Evolutionary conservation across 2,329 filamentous ascomycete genomes (phyloP), one percentile per base, ranked within the genome.

Genomic region (Cladophialophora immunda): DNA sequence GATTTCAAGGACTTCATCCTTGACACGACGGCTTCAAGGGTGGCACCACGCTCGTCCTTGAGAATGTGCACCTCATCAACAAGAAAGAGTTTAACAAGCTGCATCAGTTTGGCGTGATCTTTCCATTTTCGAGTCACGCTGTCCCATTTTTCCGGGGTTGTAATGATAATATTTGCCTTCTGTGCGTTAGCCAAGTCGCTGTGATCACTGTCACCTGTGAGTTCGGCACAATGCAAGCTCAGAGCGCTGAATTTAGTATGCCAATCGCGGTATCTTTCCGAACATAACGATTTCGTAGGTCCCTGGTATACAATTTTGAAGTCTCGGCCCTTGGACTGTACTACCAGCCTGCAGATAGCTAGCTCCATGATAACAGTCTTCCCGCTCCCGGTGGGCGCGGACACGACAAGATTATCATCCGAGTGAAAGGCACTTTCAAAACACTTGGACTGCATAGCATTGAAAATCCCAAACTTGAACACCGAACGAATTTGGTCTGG

Each of bases 71-170:
- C 92, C 75, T 97, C 92, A 72, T 97, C 92, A 64, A 97, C 93
- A 22, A 97, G 84, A 68, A 95, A 92, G 0, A 97, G 80, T 67
- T 90, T 91, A 54, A 96, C 87, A 68, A 94, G 83, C 66, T 90
- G 86, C 78, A 96, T 87, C 19, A 96, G 80, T 70, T 85, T 90
- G 60, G 85, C 85, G 73, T 96, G 90, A 72, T 96, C 92, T 72
- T 89, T 88, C 93, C 93, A 96, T 75, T 92, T 94, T 19, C 92
- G 85, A 0, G 93, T 96, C 76, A 95, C 89, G 67, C 92, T 94
- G 75, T 97, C 92, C 92, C 92, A 96, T 75, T 96, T 96, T 78
- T 97, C 92, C 0, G 93, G 92, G 0, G 92, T 97, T 0, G 93
- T 95, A 68, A 96, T 85, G 71, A 97, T 94, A 69, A 97, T 92